Base-by-base conservation (phyloP, 805 yeast genomes). In the Yarrowia yakushimensis region DNA sequence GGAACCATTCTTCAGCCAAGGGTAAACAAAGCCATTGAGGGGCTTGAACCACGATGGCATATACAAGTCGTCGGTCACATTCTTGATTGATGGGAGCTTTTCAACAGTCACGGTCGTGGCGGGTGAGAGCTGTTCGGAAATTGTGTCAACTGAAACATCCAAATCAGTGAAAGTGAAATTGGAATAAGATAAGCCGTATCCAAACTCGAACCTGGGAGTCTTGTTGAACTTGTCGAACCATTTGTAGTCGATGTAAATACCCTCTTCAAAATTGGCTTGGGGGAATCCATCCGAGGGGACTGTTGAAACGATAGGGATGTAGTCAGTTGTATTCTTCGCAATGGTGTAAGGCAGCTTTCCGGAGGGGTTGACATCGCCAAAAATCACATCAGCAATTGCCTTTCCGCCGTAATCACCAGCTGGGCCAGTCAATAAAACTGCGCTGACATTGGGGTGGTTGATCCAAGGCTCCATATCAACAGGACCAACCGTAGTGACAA, bases 301-400 rank as follows among this genome's bases (percentile, higher is more conserved):
- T 30, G 72, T 75, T 50, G 76, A 78, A 61, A 81, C 67, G 10
- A 82, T 72, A n/a, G 81, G 80, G 23, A 79, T 81, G 66, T 84
- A 79, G 66, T 71, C 85, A 59, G 67, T 69, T 46, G 72, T 73
- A 64, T 81, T 78, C 68, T 78, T 80, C n/a, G 88, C 86, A 65
- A 85, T 78, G 4, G 88, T 83, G 68, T 84, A 84, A 1, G 89
- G 87, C 34, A 85, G 74, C 64, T 80, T 78, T 4, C 88, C 89
- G 31, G 85, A 81, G 5, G 88, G 88, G 64, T 80, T 81, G n/a
- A 74, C 76, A 34, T 81, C 85, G 0, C 89, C 88, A 71, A 81
- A 85, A 18, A 85, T 67, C 0, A 83, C 78, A 36, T 83, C 85
- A 2, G 85, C 82, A 33, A 85, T 71, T 0, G 87, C 86, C 55